Conservation (phyloP, 169 alveolate genomes). For the Cryptosporidium ryanae region DNA sequence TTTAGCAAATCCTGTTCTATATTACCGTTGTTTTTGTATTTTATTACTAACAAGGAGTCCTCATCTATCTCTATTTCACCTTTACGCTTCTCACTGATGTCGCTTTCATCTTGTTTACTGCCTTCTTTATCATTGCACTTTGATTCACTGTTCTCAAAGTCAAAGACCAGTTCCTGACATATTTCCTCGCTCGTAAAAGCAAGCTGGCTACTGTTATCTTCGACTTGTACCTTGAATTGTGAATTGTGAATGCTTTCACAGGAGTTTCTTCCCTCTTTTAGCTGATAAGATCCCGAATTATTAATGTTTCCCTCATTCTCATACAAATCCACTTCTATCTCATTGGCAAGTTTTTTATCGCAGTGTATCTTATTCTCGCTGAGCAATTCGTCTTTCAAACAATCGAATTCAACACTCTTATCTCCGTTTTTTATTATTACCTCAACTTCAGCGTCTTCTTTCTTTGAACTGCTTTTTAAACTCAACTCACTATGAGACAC, state of each 20-base stretch:
- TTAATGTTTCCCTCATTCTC: constrained; percentile 1
- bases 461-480: background rate
- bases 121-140: background rate
- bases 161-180: constrained; percentile 7
- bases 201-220: no score
- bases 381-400: constrained; percentile 23
- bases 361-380: constrained; percentile 29
- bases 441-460: constrained; percentile 20
- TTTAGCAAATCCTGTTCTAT: constrained; percentile 18
- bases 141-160: constrained; percentile 4
- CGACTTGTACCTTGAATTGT: background rate
- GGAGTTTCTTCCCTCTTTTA: background rate
- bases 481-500: constrained; percentile 48
- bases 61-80: constrained; percentile 68
- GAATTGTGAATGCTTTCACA: background rate
- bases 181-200: constrained; percentile 9
- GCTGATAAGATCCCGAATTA: background rate
- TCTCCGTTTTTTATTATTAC: constrained; percentile 61
- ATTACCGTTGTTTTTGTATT: constrained; percentile 12
- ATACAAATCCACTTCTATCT: constrained; percentile 41
- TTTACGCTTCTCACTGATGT: background rate
- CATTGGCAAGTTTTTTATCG: background rate
- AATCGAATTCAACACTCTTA: constrained; percentile 32
- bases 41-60: constrained; percentile 32
- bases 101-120: no score